phyloP scores from a whole-genome alignment of 2,329 filamentous ascomycete genomes.

The Colletotrichum cuscutae region DNA sequence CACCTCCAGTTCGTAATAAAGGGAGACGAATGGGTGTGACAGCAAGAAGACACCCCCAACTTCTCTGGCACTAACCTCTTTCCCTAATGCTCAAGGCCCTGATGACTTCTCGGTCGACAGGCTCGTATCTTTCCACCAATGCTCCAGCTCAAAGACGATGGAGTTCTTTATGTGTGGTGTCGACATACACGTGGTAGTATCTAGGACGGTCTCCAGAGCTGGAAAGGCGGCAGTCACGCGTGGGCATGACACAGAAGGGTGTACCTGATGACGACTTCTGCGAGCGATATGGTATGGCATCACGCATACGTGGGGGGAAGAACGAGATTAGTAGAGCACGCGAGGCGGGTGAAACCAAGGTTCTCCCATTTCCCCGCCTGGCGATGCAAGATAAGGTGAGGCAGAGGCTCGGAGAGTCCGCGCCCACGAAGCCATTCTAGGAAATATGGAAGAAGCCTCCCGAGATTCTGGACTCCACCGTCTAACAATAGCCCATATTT shows the following conservation, averaged over 20 bases:
- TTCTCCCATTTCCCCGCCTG: not conserved
- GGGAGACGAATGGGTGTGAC: not conserved
- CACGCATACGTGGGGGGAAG: not conserved
- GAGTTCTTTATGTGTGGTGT: not conserved
- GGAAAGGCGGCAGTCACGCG: no score
- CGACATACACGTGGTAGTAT: not conserved
- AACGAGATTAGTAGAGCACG: not conserved
- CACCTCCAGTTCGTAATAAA: not conserved
- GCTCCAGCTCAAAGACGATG: not conserved
- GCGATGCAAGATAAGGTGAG: slow-evolving; percentile 25
- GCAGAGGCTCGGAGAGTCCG: slow-evolving; percentile 15
- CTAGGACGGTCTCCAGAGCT: not conserved
- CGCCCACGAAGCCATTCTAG: slow-evolving; percentile 19
- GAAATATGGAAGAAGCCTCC: slow-evolving; percentile 28
- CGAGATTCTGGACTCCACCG: slow-evolving; percentile 24
- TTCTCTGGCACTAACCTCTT: not conserved
- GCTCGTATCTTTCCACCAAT: not conserved
- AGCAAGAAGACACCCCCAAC: not conserved
- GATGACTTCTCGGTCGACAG: not conserved
- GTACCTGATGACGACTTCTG: not conserved
- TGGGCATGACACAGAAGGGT: no score
- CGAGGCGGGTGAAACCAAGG: slow-evolving; percentile 1
- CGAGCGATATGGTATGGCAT: not conserved
- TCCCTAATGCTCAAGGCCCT: not conserved
- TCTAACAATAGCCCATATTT: not conserved